These are phyloP conservation scores for Xylaria sp. DNA, from an alignment of 2,329 filamentous ascomycete species.

Conservation along the genomic window DNA sequence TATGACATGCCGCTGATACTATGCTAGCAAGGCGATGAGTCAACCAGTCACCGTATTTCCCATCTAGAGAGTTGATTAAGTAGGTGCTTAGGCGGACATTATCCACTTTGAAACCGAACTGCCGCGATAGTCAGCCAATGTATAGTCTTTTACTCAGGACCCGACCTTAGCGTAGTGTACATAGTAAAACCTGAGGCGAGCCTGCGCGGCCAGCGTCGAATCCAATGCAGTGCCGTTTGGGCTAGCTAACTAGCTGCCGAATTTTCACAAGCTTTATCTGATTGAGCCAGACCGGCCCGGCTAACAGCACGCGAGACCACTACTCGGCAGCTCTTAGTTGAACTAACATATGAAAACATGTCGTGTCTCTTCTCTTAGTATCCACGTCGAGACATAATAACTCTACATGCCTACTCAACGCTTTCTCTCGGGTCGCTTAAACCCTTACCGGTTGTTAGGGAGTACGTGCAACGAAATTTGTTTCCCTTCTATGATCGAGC, in stretches of 20 bases:
- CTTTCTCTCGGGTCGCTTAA: neutral
- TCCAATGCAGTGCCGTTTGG: slow-evolving; percentile 16
- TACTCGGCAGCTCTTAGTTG: neutral
- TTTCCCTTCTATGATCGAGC: neutral
- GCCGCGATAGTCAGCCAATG: neutral
- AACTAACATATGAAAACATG: neutral
- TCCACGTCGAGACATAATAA: neutral
- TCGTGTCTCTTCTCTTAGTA: neutral
- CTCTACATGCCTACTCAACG: neutral
- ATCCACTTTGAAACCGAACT: neutral
- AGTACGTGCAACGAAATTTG: neutral
- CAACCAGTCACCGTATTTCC: slow-evolving; percentile 16
- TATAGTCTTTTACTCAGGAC: slow-evolving; percentile 8
- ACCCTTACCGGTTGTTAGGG: neutral
- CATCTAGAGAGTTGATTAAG: neutral
- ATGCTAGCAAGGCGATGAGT: slow-evolving; percentile 4
- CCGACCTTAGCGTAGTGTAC: slow-evolving; percentile 10
- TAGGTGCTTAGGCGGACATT: neutral
- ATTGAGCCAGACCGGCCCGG: neutral
- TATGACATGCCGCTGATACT: slow-evolving; percentile 23
- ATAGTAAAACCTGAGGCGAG: slow-evolving; percentile 1
- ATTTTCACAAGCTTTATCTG: neutral
- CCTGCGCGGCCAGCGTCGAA: slow-evolving; percentile 5
- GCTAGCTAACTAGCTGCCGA: slow-evolving; percentile 1
- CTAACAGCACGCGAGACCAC: neutral